Evolutionary conservation across 768 basidiomycete species (phyloP), one percentile per base, ranked within the genome.

Genomic region (Kwoniella newhampshirensis): DNA sequence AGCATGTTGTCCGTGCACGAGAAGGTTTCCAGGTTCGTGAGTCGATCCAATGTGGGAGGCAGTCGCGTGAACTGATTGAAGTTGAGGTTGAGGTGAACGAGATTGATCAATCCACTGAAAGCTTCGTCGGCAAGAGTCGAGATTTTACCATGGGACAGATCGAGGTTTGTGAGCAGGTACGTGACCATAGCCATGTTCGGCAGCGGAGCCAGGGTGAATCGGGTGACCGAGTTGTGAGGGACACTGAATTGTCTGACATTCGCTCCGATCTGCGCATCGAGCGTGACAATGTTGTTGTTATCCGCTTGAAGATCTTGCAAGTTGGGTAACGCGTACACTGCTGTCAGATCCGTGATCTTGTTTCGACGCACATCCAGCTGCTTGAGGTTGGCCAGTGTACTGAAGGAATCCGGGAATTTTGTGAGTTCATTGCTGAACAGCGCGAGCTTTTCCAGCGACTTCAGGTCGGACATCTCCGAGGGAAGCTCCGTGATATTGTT

Each of bases 1-100:
- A 99, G 82, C 63, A 86, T 82, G 77, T 98, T 98, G 75, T 97
- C 89, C n/a, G 89, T 88, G 70, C 89, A 90, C 11, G 87, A 88
- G 6, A 99, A 82, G 0, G 78, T 80, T 64, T 85, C 81, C 30
- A 99, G 83, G 57, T 82, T 82, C 23, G 75, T 78, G 39, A 98
- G 83, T 20, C 86, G 82, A 43, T 87, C 89, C 8, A 98, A 77
- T 25, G 84, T 83, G n/a, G 91, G 86, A 0, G 94, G 92, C 20
- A 98, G 83, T 8, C 83, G 79, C 4, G 86, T 86, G 69, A 98
- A 86, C 32, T 86, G 82, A 77, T 98, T 98, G 78, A 90, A 85
- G 73, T 93, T 86, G 51, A 99, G 80, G 55, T 83, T 83, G 39
- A 98, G 81, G 2, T 79, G 78, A 40, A 82, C 81, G 37, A 99